Evolutionary conservation across 2,329 filamentous ascomycete genomes (phyloP).

Genomic region (Stachybotrys chartarum): DNA sequence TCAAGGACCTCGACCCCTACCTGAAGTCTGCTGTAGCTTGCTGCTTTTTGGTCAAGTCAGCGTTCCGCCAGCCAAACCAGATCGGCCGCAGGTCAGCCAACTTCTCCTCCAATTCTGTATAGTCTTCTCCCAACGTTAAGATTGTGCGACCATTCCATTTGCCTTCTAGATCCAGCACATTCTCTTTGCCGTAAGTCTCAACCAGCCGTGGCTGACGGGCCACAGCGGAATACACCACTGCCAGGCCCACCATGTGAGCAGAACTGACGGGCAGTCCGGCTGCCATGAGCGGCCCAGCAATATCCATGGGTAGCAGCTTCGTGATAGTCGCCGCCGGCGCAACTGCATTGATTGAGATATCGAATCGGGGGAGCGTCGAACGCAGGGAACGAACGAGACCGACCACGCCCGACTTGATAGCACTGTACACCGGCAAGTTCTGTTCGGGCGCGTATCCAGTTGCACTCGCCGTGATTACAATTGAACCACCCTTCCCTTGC

Average conservation of each 20-base stretch:
- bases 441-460: conserved; percentile 30
- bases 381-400: conserved; percentile 25
- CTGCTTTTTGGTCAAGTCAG: not conserved
- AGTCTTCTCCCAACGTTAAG: conserved; percentile 24
- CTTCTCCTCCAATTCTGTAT: conserved; percentile 25
- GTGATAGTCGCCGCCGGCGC: conserved; percentile 27
- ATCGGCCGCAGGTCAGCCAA: conserved; percentile 10
- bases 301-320: conserved; percentile 18
- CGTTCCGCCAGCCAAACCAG: conserved; percentile 26
- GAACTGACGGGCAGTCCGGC: conserved; percentile 24
- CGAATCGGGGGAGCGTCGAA: conserved; percentile 11
- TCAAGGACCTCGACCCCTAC: no score
- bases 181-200: conserved; percentile 27
- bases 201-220: conserved; percentile 22
- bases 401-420: conserved; percentile 6
- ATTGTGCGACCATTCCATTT: conserved; percentile 27
- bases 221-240: conserved; percentile 27
- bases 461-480: conserved; percentile 29
- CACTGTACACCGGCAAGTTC: conserved; percentile 23
- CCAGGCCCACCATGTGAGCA: conserved; percentile 23
- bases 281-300: conserved; percentile 21
- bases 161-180: not conserved
- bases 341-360: conserved; percentile 30
- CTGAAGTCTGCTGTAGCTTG: no score
- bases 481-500: conserved; percentile 14